Conservation (phyloP, 352 stramenopile species). For the Globisporangium okanoganense region DNA sequence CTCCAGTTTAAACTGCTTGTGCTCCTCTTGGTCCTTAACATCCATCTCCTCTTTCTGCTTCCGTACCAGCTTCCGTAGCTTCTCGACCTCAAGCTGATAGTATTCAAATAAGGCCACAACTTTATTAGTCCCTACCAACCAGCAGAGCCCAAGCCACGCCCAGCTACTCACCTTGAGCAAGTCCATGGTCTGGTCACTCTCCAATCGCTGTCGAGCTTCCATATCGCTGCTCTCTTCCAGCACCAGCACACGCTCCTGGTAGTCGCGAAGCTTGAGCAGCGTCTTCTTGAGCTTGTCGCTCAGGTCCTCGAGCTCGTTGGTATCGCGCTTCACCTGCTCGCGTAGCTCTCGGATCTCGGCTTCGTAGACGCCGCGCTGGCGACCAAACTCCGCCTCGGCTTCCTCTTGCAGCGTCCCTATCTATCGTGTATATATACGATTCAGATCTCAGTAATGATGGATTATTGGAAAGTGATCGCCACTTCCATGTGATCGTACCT, state of each 20-base stretch:
- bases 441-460: neutral
- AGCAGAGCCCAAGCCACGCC: no score
- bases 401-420: constrained; percentile 53
- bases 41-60: constrained; percentile 50
- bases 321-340: constrained; percentile 36
- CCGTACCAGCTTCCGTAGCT: constrained; percentile 50
- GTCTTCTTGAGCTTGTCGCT: constrained; percentile 40
- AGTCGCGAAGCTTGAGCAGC: constrained; percentile 37
- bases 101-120: neutral
- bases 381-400: constrained; percentile 42
- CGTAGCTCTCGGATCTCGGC: constrained; percentile 51
- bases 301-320: constrained; percentile 47
- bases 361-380: constrained; percentile 33
- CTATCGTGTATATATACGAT: constrained; percentile 12
- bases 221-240: constrained; percentile 58
- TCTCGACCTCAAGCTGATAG: constrained; percentile 48
- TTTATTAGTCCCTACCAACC: no score
- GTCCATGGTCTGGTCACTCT: constrained; percentile 64
- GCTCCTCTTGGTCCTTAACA: constrained; percentile 20
- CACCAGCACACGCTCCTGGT: constrained; percentile 53
- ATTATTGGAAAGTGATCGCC: neutral
- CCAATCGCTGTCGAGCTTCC: constrained; percentile 45
- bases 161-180: constrained; percentile 50
- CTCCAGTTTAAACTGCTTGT: constrained; percentile 28
- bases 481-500: constrained; percentile 28